Conservation (phyloP, 2,329 filamentous ascomycete genomes). For the Bimuria novae-zelandiae region DNA sequence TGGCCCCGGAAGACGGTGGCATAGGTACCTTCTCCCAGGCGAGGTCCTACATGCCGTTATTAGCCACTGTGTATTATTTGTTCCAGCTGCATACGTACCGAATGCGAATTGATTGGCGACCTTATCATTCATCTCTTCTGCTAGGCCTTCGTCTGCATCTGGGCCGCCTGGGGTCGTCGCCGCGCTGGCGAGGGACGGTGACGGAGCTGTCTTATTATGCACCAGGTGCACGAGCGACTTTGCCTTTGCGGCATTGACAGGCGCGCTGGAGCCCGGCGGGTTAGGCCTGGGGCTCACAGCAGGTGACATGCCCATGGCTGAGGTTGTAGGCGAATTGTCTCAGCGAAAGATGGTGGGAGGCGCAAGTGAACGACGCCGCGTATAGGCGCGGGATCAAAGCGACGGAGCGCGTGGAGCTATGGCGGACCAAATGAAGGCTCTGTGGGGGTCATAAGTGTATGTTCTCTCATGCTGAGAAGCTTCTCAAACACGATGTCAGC, state of each 20-base stretch:
- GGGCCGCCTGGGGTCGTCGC: constrained; percentile 26
- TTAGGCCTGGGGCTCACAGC: constrained; percentile 36
- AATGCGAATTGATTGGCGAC: constrained; percentile 86
- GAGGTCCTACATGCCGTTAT: constrained; percentile 65
- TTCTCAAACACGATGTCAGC: background rate
- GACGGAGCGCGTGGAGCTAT: background rate
- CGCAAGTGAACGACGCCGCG: background rate
- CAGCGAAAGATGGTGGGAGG: background rate
- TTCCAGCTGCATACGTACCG: constrained; percentile 53
- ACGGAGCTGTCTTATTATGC: constrained; percentile 25
- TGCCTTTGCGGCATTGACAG: constrained; percentile 26
- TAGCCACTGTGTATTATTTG: background rate
- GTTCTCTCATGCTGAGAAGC: background rate
- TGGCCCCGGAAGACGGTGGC: constrained; percentile 93
- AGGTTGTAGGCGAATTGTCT: background rate
- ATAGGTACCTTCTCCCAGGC: constrained; percentile 95
- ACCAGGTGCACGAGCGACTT: constrained; percentile 40
- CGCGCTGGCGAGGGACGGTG: constrained; percentile 17
- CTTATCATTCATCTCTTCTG: constrained; percentile 54
- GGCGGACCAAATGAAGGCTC: background rate
- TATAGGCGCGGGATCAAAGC: background rate
- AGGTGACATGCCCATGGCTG: constrained; percentile 31
- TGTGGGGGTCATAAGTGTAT: background rate
- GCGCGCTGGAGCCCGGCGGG: constrained; percentile 21
- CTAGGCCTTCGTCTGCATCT: constrained; percentile 47